Evolutionary conservation across 2,329 filamentous ascomycete genomes (phyloP).

Genomic region (Colletotrichum sp.): DNA sequence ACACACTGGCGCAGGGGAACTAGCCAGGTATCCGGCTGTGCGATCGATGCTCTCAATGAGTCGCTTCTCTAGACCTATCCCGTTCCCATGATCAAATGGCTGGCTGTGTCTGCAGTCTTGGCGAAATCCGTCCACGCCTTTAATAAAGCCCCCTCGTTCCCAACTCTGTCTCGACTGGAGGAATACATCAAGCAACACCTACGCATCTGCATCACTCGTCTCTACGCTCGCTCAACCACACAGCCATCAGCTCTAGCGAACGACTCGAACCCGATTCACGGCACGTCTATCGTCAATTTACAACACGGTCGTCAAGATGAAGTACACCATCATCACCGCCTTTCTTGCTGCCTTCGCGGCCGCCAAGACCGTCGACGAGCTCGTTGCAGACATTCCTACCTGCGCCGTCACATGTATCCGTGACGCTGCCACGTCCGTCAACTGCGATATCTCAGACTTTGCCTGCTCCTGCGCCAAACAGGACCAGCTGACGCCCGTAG

Average conservation of each 20-base stretch:
- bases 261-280: neutral
- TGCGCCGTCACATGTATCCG: constrained; percentile 44
- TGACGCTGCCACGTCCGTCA: constrained; percentile 31
- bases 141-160: neutral
- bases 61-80: neutral
- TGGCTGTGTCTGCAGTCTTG: neutral
- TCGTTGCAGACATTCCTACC: constrained; percentile 36
- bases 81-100: neutral
- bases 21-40: neutral
- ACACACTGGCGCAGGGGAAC: neutral
- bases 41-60: neutral
- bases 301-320: constrained; percentile 28
- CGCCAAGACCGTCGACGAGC: constrained; percentile 26
- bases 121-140: neutral
- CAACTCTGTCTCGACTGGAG: neutral
- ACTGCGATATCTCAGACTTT: constrained; percentile 38
- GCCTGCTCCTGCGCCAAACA: constrained; percentile 43
- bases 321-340: constrained; percentile 29
- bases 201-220: neutral
- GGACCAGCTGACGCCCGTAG: constrained; percentile 35
- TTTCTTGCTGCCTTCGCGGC: constrained; percentile 30
- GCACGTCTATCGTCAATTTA: neutral
- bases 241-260: neutral
- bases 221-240: neutral
- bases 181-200: neutral